Base-by-base conservation (phyloP, 805 yeast genomes). In the Saturnispora serradocipensis region DNA sequence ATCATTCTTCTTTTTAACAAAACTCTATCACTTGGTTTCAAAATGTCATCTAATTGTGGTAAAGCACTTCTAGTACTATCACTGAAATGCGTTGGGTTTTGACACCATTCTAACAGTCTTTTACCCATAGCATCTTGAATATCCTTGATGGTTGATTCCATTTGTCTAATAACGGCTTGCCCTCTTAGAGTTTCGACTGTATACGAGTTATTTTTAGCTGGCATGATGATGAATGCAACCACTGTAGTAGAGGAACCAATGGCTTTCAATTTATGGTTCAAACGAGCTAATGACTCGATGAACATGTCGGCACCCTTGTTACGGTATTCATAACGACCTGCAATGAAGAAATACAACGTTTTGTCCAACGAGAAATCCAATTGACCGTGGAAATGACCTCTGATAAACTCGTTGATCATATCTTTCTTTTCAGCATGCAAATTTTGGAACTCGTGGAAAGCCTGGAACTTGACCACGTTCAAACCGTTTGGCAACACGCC, bases 211-310 rank as follows among this genome's bases (percentile, higher is more conserved):
- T 95, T 90, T 48, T 83, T 81, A 16, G 97, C 98, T 3, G 99
- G 99, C 98, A 93, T 93, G 68, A 91, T 91, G 62, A 91, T 88
- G 65, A 91, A 91, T 10, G 98, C 98, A 43, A 91, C 97, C 20
- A 91, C 93, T 0, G 98, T 91, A 75, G 84, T 86, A 60, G 85
- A 87, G 5, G 96, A 86, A 42, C 88, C 88, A 5, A 80, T 69
- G 52, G 80, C 82, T 71, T 93, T 88, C 63, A 91, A 78, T 54
- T 83, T 77, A 67, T 91, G 91, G 70, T 91, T 91, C 64, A 91
- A 77, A 59, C 99, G 77, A 1, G 98, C 98, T 54, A 91, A 76
- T 1, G 96, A 75, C 70, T 91, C 99, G 60, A 91, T 87, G 67
- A 82, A 91, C 76, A 91, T 84, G 67, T 91, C 99, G 36, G 88